A percentile compares a stretch with the other conserved stretches of the same genome.
phyloP scores from a whole-genome alignment of 805 yeast genomes.

The Pichia sporocuriosa region DNA sequence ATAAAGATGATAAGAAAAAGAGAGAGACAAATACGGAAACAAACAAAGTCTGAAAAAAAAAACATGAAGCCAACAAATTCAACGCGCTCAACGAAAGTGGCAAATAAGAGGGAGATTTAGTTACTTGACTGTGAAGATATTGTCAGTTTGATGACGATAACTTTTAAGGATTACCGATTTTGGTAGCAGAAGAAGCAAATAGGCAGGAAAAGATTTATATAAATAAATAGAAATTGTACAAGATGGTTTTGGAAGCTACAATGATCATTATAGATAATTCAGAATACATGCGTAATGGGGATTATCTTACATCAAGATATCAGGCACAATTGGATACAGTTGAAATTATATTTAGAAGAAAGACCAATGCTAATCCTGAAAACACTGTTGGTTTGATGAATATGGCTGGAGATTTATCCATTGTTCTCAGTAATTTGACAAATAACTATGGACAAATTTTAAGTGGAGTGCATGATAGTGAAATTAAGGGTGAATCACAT shows the following conservation, averaged over 20 bases:
- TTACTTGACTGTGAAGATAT: no score
- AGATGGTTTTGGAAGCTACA: slow-evolving; percentile 92
- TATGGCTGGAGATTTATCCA: slow-evolving; percentile 79
- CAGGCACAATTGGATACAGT: slow-evolving; percentile 91
- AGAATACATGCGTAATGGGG: slow-evolving; percentile 94
- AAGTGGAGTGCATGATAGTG: slow-evolving; percentile 74
- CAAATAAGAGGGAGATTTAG: no score
- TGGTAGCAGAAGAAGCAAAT: no score
- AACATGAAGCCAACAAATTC: no score
- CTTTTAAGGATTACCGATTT: no score
- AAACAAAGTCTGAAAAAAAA: no score
- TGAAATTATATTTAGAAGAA: slow-evolving; percentile 77
- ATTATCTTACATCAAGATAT: slow-evolving; percentile 78
- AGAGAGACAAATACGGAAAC: background rate
- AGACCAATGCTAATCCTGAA: slow-evolving; percentile 86
- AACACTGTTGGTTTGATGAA: slow-evolving; percentile 88
- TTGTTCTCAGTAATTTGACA: slow-evolving; percentile 84
- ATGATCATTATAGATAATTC: slow-evolving; percentile 94
- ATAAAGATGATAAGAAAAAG: background rate
- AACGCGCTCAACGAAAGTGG: no score
- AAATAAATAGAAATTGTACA: background rate
- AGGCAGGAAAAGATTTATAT: no score
- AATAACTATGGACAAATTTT: slow-evolving; percentile 80
- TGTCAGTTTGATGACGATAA: no score
- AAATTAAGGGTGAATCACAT: slow-evolving; percentile 60